Evolutionary conservation across 805 yeast species (phyloP).

Genomic region (Candida pseudoglaebosa): DNA sequence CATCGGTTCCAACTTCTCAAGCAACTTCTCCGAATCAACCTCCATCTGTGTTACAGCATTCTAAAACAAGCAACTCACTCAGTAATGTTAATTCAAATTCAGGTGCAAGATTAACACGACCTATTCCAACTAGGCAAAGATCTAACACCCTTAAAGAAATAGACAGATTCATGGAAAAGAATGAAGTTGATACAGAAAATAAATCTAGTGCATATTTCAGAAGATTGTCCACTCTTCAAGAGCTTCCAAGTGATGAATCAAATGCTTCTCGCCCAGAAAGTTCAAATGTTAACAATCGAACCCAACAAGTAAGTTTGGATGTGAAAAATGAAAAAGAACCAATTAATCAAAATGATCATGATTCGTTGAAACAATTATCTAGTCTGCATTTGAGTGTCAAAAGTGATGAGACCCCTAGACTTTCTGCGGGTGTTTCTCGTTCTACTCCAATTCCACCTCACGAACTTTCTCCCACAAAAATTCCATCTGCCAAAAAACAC

Average conservation of each 20-base stretch:
- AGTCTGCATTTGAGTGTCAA: not conserved
- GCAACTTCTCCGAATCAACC: conserved; percentile 7
- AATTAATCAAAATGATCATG: not conserved
- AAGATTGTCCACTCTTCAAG: conserved; percentile 62
- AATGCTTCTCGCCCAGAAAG: conserved; percentile 7
- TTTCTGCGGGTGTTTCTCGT: not conserved
- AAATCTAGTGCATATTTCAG: conserved; percentile 62
- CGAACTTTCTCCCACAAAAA: conserved; percentile 11
- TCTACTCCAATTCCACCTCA: not conserved
- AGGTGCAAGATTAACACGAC: conserved; percentile 2
- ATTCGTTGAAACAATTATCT: not conserved
- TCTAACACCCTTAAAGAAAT: conserved; percentile 35
- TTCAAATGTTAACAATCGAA: not conserved
- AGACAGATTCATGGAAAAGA: conserved; percentile 32
- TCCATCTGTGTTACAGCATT: conserved; percentile 11
- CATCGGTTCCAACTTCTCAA: conserved; percentile 16
- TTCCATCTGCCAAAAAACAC: conserved; percentile 7
- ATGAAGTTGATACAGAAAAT: conserved; percentile 41
- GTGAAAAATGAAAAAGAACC: not conserved
- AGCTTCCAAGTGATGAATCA: conserved; percentile 34
- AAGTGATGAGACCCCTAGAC: not conserved
- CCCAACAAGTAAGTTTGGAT: not conserved
- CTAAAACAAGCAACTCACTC: conserved; percentile 13
- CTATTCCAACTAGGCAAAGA: conserved; percentile 20
- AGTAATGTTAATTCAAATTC: conserved; percentile 13